These are phyloP conservation scores for Middelhovenomyces tepae DNA, from an alignment of 805 yeast genomes.

Conservation along the genomic window DNA sequence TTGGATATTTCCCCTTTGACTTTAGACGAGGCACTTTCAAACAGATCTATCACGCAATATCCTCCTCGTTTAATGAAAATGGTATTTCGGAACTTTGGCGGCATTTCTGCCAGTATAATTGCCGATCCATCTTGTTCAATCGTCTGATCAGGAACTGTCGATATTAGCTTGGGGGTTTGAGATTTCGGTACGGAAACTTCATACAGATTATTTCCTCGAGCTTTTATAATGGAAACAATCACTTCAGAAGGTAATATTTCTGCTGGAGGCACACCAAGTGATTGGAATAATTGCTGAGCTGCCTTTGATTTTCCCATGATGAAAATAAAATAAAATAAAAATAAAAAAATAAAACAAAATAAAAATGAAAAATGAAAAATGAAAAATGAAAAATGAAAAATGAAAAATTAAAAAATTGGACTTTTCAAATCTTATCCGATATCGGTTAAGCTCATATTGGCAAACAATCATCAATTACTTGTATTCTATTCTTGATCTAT, in stretches of 20 bases:
- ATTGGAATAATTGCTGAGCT: conserved; percentile 11
- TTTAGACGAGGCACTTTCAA: conserved; percentile 8
- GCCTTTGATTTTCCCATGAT: conserved; percentile 13
- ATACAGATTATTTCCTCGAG: conserved; percentile 26
- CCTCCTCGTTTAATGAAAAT: conserved; percentile 30
- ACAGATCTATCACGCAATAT: conserved; percentile 22
- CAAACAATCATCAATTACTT: background rate
- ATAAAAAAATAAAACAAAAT: background rate
- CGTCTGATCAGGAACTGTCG: conserved; percentile 3
- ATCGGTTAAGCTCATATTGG: too few species aligned
- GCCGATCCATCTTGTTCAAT: background rate
- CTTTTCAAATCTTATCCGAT: too few species aligned
- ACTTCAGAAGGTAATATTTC: conserved; percentile 21
- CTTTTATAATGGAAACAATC: conserved; percentile 23
- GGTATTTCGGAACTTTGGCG: conserved; percentile 27
- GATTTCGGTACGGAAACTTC: conserved; percentile 24
- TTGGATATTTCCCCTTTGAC: conserved; percentile 26
- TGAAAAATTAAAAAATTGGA: conserved; percentile 1
- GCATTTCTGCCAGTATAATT: conserved; percentile 24
- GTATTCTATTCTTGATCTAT: conserved; percentile 10
- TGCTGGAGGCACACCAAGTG: conserved; percentile 24
- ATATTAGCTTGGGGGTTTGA: conserved; percentile 2
- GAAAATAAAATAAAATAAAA: conserved; percentile 1
- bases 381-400: conserved; percentile 1
- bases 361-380: background rate